These are phyloP conservation scores for Linnemannia schmuckeri DNA, from an alignment of 192 early-diverging fungal genomes.

Conservation along the genomic window DNA sequence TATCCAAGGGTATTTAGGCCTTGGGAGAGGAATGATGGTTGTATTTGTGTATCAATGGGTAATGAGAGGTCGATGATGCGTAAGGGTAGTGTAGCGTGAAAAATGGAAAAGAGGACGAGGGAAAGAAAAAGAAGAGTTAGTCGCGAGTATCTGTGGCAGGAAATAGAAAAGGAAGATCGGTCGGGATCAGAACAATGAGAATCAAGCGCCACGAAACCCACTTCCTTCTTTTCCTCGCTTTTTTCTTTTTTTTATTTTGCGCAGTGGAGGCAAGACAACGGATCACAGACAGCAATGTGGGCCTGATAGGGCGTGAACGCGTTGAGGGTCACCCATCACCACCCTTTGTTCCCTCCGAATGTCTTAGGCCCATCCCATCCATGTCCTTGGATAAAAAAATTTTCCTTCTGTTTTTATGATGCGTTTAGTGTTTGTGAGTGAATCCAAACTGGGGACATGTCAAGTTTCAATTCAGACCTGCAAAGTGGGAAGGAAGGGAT, in stretches of 20 bases:
- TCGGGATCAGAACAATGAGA: not conserved
- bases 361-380: not conserved
- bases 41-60: constrained; percentile 1
- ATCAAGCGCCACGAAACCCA: not conserved
- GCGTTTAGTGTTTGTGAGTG: not conserved
- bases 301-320: not conserved
- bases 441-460: not conserved
- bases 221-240: not conserved
- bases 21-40: not conserved
- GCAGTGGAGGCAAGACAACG: not conserved
- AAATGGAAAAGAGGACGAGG: not conserved
- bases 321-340: not conserved
- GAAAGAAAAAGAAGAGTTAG: not conserved
- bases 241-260: not conserved
- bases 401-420: not conserved
- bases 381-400: not conserved
- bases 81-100: not conserved
- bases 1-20: not conserved
- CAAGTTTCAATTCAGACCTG: constrained; percentile 7
- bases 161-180: not conserved
- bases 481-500: not conserved
- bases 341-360: not conserved
- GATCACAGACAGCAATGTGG: not conserved
- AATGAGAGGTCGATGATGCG: not conserved
- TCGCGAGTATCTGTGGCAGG: too few species aligned